Base-by-base conservation (phyloP, 352 stramenopile species). In the Phytophthora nicotianae region DNA sequence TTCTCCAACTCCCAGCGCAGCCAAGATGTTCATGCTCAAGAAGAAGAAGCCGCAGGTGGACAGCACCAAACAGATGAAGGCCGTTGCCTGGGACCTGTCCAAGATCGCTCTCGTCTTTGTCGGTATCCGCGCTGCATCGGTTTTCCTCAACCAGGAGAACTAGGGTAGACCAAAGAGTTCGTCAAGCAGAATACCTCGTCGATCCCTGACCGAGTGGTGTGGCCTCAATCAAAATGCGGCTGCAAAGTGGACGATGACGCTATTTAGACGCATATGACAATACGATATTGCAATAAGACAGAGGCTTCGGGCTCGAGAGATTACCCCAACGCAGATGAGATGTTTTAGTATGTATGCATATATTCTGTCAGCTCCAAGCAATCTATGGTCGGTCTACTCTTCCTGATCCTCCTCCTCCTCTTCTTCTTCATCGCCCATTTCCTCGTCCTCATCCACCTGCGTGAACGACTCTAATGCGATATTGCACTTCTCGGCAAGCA, bases 1-100 rank as follows among this genome's bases (percentile, higher is more conserved):
- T n/a, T n/a, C 24, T 40, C 21, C 35, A 32, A 14, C 10, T 21
- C 14, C n/a, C 20, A n/a, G 20, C 17, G 20, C 17, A 27, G 35
- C 20, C 37, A 75, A 27, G 43, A 92, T 92, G 83, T 92, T 92
- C 52, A 89, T 90, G 83, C 83, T 92, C 67, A 90, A 90, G 77
- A 94, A 94, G 79, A 92, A 93, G 79, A 91, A 92, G 70, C 74
- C 82, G 69, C 82, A 90, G 68, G 80, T 93, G 42, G 86, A 94
- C 71, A 76, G 72, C 43, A 70, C 64, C 61, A 88, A 92, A 75
- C 81, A 90, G 68, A 70, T 91, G 62, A 91, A 91, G 69, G 79
- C 79, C 13, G 72, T 91, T 40, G 77, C 59, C 9, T 90, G 79
- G 83, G 86, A 93, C 49, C 57, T 93, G 24, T 77, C 77, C 49